Base-by-base conservation (phyloP, 345 rosid species). In the Adansonia digitata region DNA sequence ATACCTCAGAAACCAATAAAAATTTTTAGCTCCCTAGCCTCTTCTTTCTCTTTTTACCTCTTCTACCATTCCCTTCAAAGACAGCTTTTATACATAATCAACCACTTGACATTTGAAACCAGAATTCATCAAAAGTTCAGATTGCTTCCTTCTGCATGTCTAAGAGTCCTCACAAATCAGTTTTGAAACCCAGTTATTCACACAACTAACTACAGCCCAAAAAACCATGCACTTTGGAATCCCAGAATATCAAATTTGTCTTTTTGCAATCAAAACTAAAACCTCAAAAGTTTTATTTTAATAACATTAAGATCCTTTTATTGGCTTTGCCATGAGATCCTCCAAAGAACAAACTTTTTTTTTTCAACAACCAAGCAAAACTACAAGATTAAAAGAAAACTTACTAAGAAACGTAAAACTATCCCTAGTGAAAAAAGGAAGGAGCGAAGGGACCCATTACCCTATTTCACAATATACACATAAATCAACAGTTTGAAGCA, bases 171-270 rank as follows among this genome's bases (percentile, higher is more conserved):
- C 74, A 45, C 26, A 51, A 73, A 64, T 55, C 27, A 53, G 65
- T 51, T 52, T 22, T 6, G 26, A 62, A 18, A 69, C 43, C 78
- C 83, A 74, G 31, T 69, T 71, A n/a, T 64, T 57, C 78, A 80
- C 77, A 59, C 34, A 31, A 31, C 34, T n/a, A n/a, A n/a, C n/a
- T 53, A 81, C 84, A 81, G 81, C 86, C 83, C 79, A 69, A 75
- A 66, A 55, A n/a, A 42, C 43, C 26, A 52, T 71, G 18, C 51
- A 59, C 51, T 52, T 57, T 22, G 42, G 75, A 77, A 52, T 37
- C 64, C 43, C 48, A 56, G 77, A 74, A 67, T 20, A 75, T 43
- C 31, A 76, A 79, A 70, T 64, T 48, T 80, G 77, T 61, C 71
- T 78, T 87, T 73, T 77, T 75, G 53, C 67, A 74, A 71, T 65